Evolutionary conservation across 306 rosid genomes (phyloP).

Genomic region (Dryas octopetala): DNA sequence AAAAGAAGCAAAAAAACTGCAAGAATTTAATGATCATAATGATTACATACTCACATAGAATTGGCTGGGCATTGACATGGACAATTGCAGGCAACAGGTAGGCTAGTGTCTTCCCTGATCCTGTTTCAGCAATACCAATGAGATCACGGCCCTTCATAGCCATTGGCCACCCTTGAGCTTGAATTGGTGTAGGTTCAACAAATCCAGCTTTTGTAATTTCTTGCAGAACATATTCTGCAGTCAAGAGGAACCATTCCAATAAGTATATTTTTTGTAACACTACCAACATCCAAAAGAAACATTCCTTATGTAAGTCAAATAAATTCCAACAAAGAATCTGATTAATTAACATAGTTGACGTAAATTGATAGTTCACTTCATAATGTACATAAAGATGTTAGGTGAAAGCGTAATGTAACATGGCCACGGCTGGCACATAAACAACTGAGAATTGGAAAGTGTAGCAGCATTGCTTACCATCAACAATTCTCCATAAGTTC

Average conservation of each 20-base stretch:
- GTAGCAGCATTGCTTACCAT: not conserved
- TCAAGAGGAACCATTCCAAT: conserved; percentile 16
- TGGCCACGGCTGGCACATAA: not conserved
- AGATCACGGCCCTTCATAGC: conserved; percentile 96
- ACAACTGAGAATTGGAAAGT: not conserved
- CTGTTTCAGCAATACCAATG: conserved; percentile 98
- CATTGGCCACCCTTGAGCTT: conserved; percentile 99
- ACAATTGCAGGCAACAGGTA: conserved; percentile 95
- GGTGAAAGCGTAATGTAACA: not conserved
- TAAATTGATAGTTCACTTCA: not conserved
- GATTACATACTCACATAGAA: conserved; percentile 53
- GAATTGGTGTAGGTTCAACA: conserved; percentile 95
- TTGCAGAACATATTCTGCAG: conserved; percentile 80
- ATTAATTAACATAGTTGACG: not conserved
- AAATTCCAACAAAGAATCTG: not conserved
- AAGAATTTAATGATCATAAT: conserved; percentile 16
- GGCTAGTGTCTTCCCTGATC: conserved; percentile 97
- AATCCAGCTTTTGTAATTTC: conserved; percentile 88
- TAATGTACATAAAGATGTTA: not conserved
- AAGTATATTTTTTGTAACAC: conserved; percentile 11
- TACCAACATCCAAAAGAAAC: not conserved
- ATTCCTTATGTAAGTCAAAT: conserved; percentile 7
- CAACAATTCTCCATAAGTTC: not conserved
- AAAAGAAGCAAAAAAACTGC: not conserved
- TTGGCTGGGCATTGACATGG: conserved; percentile 97